Evolutionary conservation across 2,329 filamentous ascomycete species (phyloP).

Genomic region (Seiridium cupressi): DNA sequence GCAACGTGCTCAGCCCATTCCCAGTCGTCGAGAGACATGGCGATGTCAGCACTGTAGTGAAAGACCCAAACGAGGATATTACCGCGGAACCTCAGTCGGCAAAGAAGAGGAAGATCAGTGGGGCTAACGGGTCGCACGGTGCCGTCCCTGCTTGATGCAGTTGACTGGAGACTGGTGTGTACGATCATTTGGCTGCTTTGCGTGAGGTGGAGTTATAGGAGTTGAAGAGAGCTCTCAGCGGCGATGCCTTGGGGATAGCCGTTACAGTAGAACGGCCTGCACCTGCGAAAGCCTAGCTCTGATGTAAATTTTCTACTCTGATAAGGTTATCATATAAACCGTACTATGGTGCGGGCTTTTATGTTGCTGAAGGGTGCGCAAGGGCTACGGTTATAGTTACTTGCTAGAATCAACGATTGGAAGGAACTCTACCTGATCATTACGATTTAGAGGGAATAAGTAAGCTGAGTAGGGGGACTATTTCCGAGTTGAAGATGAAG

Average conservation of each 20-base stretch:
- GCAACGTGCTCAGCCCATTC: slow-evolving; percentile 66
- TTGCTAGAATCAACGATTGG: too few relatives aligned
- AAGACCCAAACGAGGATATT: slow-evolving; percentile 42
- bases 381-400: too few relatives aligned
- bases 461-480: too few relatives aligned
- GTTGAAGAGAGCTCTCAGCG: not conserved
- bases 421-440: too few relatives aligned
- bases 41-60: slow-evolving; percentile 49
- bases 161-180: not conserved
- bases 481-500: too few relatives aligned
- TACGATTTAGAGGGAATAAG: too few relatives aligned
- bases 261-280: not conserved
- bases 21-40: slow-evolving; percentile 49
- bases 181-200: not conserved
- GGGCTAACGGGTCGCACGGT: not conserved
- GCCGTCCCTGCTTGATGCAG: not conserved
- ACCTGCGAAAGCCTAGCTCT: not conserved
- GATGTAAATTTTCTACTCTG: too few relatives aligned
- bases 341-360: too few relatives aligned
- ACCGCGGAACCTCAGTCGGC: slow-evolving; percentile 26
- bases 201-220: not conserved
- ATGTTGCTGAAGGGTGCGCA: too few relatives aligned
- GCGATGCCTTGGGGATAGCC: not conserved
- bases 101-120: slow-evolving; percentile 25
- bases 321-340: too few relatives aligned